phyloP scores from a whole-genome alignment of 2,329 filamentous ascomycete genomes.

The Pyrenophora seminiperda region DNA sequence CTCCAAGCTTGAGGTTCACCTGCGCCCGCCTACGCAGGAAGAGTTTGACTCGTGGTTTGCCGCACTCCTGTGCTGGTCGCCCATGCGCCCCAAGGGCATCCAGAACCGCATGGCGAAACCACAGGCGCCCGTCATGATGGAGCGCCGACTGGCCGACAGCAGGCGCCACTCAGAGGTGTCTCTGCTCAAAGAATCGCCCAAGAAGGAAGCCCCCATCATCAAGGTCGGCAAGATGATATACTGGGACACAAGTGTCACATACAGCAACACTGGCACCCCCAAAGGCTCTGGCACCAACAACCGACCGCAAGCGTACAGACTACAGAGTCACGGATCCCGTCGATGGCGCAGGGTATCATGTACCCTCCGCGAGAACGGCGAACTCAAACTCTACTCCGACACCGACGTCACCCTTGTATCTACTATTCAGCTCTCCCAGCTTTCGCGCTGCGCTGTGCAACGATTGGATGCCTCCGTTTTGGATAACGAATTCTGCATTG shows the following conservation, averaged over 20 bases:
- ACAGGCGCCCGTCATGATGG: conserved; percentile 47
- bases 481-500: conserved; percentile 91
- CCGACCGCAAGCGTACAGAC: conserved; percentile 59
- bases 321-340: conserved; percentile 62
- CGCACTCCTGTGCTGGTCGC: conserved; percentile 80
- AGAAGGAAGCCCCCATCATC: conserved; percentile 76
- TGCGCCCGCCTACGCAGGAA: conserved; percentile 67
- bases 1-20: conserved; percentile 64
- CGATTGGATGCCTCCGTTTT: conserved; percentile 87
- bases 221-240: conserved; percentile 75
- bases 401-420: conserved; percentile 80
- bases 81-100: conserved; percentile 65
- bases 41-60: conserved; percentile 82
- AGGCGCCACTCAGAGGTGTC: conserved; percentile 58
- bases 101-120: conserved; percentile 60
- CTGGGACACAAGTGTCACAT: conserved; percentile 68
- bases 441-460: conserved; percentile 89
- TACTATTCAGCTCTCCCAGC: conserved; percentile 82
- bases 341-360: conserved; percentile 90
- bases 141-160: conserved; percentile 47
- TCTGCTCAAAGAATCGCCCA: conserved; percentile 70
- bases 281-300: conserved; percentile 35
- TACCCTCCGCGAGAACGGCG: conserved; percentile 91
- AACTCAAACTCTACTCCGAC: conserved; percentile 88
- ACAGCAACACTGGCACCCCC: conserved; percentile 53